These are phyloP conservation scores for Acorus gramineus DNA, from an alignment of 106 monocot species.

Conservation along the genomic window DNA sequence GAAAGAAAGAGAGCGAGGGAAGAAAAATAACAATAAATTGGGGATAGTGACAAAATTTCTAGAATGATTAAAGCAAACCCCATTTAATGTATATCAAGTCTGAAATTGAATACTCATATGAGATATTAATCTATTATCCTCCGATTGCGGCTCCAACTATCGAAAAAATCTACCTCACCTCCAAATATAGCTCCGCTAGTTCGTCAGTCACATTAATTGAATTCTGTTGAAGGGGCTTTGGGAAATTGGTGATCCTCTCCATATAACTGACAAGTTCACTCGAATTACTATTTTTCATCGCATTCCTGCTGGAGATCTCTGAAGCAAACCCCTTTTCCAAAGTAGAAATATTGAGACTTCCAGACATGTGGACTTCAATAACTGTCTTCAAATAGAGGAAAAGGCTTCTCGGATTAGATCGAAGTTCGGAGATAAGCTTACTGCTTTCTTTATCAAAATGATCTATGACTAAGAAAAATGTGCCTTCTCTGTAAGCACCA, in stretches of 20 bases:
- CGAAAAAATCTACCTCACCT: conserved; percentile 30
- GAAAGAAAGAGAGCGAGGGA: too few relatives aligned
- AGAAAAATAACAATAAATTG: too few relatives aligned
- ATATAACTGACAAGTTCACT: conserved; percentile 41
- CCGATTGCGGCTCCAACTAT: too few relatives aligned
- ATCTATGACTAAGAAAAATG: conserved; percentile 83
- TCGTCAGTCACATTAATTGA: conserved; percentile 64
- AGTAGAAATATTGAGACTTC: conserved; percentile 50
- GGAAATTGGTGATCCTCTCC: conserved; percentile 51
- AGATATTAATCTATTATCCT: too few relatives aligned
- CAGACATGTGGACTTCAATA: conserved; percentile 66
- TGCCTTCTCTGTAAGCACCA: conserved; percentile 49
- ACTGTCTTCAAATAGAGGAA: conserved; percentile 89
- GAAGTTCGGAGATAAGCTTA: conserved; percentile 59
- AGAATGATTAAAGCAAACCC: too few relatives aligned
- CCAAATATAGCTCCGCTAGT: conserved; percentile 61
- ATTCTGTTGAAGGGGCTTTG: conserved; percentile 48
- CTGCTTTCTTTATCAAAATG: conserved; percentile 54
- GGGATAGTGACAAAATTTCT: too few relatives aligned
- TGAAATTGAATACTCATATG: too few relatives aligned
- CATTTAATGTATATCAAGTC: too few relatives aligned
- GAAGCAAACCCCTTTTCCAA: conserved; percentile 11
- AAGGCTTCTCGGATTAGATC: conserved; percentile 68
- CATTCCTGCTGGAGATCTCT: conserved; percentile 7
- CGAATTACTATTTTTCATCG: conserved; percentile 2